Conservation (phyloP, 1,139 yeast species). For the Diutina catenulata region DNA sequence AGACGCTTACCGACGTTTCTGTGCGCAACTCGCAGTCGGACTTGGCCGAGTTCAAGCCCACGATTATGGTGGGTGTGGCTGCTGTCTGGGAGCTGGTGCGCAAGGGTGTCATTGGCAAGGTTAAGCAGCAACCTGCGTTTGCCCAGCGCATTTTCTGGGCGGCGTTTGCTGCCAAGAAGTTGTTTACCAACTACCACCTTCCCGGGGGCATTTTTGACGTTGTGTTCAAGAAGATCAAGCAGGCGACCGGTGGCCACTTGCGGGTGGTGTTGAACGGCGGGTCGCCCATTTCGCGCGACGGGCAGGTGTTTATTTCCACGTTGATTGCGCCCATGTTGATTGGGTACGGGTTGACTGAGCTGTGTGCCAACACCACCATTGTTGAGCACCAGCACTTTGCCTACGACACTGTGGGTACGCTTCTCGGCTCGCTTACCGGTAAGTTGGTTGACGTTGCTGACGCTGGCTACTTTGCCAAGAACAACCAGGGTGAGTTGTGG, state of each 20-base stretch:
- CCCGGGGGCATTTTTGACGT: conserved; percentile 59
- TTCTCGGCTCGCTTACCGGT: conserved; percentile 73
- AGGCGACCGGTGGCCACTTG: conserved; percentile 90
- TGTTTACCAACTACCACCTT: conserved; percentile 48
- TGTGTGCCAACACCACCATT: conserved; percentile 80
- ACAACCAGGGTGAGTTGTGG: conserved; percentile 88
- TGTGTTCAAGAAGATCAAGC: conserved; percentile 78
- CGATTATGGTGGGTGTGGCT: conserved; percentile 96
- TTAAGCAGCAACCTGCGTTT: conserved; percentile 52
- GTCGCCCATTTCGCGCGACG: conserved; percentile 74
- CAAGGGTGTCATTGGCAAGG: conserved; percentile 78
- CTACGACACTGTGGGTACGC: conserved; percentile 68
- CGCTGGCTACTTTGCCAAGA: conserved; percentile 83
- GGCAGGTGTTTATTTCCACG: conserved; percentile 73
- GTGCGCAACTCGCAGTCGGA: conserved; percentile 83
- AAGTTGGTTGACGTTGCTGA: conserved; percentile 89
- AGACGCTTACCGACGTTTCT: conserved; percentile 76
- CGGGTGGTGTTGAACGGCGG: conserved; percentile 82
- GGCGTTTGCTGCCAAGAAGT: conserved; percentile 63
- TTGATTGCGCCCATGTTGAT: conserved; percentile 80
- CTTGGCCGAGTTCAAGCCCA: conserved; percentile 77
- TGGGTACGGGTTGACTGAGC: conserved; percentile 96
- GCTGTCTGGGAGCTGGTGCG: conserved; percentile 97
- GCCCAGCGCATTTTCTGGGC: conserved; percentile 84
- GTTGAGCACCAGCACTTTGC: conserved; percentile 55